Evolutionary conservation across 441 rosid genomes (phyloP), one percentile per base, ranked within the genome.

Genomic region (Sinapis alba): DNA sequence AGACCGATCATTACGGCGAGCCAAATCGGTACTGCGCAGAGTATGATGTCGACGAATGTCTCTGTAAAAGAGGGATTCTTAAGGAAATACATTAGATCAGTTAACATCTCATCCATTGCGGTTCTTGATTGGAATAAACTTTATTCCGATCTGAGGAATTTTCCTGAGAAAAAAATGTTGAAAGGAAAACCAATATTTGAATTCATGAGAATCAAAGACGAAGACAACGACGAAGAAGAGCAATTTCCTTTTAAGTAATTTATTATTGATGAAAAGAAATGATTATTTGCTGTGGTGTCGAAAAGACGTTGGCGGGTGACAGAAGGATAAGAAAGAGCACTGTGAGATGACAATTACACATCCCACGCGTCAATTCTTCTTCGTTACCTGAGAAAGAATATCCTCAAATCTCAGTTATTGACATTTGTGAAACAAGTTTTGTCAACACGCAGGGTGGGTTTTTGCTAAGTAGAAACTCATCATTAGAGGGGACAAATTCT

Each of bases 11-110:
- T 91, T 26, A 96, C 91, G 45, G 99, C 99, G 2, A 93, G 89
- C 99, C 99, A 93, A 79, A 96, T 88, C 77, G 99, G 99, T 3
- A 96, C 99, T 19, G 97, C 96, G 51, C 99, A 96, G 3, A 93
- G 90, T 78, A 96, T 61, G 71, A 96, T 89, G 91, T 96, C 98
- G 90, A 96, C 94, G 71, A 96, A 89, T 84, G 98, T 89, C 76
- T 96, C 98, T 61, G 89, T 72, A 23, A 96, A 69, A 15, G 92
- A 87, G 10, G 97, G 96, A 18, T 82, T 89, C 84, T 85, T 88
- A 12, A 86, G 63, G 51, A 91, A 83, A 68, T 89, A 85, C 84
- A 84, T 80, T 66, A 90, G 85, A 83, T 93, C 96, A 23, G 83
- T 81, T 78, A 89, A 79, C 1, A 79, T 60, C 6, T 84, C 95